These are phyloP conservation scores for Spizellomyces sp. DNA, from an alignment of 192 early-diverging fungal genomes.

Conservation along the genomic window DNA sequence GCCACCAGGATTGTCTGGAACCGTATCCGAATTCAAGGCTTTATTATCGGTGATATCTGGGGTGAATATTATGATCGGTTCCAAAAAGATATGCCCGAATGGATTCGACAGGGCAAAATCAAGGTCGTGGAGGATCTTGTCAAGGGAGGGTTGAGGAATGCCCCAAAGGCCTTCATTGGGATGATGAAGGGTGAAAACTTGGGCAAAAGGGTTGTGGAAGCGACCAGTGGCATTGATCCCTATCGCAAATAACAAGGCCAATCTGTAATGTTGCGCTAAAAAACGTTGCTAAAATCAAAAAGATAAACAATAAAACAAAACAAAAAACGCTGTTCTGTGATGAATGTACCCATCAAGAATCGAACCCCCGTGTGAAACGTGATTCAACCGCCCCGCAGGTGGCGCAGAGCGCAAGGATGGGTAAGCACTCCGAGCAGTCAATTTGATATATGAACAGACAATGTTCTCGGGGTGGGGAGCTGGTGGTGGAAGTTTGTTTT, in stretches of 20 bases:
- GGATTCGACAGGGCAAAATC: constrained; percentile 63
- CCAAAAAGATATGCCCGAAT: constrained; percentile 52
- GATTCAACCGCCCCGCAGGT: too few species aligned
- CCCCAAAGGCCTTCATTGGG: constrained; percentile 51
- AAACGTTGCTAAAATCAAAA: too few species aligned
- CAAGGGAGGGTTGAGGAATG: constrained; percentile 66
- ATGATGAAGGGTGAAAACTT: constrained; percentile 48
- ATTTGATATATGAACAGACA: too few species aligned
- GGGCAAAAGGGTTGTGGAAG: constrained; percentile 51
- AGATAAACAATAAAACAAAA: too few species aligned
- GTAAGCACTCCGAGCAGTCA: too few species aligned
- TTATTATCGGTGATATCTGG: constrained; percentile 59
- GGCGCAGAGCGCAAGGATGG: too few species aligned
- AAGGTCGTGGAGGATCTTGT: constrained; percentile 55
- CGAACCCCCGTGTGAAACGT: too few species aligned
- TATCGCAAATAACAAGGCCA: neutral
- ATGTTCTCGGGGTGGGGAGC: too few species aligned
- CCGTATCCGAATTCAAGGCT: constrained; percentile 56
- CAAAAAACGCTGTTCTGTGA: too few species aligned
- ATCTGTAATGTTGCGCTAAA: neutral
- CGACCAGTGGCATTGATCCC: neutral
- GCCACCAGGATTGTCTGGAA: constrained; percentile 53
- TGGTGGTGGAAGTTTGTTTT: too few species aligned
- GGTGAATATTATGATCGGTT: constrained; percentile 55
- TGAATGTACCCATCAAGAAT: too few species aligned